Evolutionary conservation across 805 yeast genomes (phyloP), one percentile per base, ranked within the genome.

Genomic region (Torulaspora quercuum): DNA sequence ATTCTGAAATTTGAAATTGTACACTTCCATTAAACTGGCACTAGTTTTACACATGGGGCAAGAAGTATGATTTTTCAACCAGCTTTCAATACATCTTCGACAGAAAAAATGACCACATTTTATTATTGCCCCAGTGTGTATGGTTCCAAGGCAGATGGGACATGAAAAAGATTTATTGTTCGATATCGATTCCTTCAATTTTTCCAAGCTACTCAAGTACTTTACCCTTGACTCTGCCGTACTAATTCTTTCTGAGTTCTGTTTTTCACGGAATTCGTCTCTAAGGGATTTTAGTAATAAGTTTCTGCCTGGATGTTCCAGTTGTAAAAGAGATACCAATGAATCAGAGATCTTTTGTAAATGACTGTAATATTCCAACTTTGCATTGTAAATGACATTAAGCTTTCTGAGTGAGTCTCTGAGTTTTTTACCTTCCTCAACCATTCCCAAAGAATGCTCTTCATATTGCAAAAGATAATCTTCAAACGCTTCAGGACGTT

Each of bases 81-180:
- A 92, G 37, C 70, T 78, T 12, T 64, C 70, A 23, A 92, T 66
- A 58, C 98, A 92, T 1, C 75, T 83, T 39, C 76, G 74, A 57
- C 98, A 92, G 55, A 82, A 92, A 48, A 78, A 79, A 61, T 92
- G 98, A 0, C 97, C 97, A 69, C 98, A 92, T 7, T 78, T 78
- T 0, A 95, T 82, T 38, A 92, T 65, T 0, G 92, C 73, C 0
- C 98, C 98, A 25, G 78, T 68, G 3, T 74, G 67, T 33, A 88
- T 85, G 1, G 73, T 56, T 3, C 78, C 71, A 13, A 82, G 75
- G 57, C 98, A 92, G 42, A 92, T 89, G 20, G 80, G 73, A 59
- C 98, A 92, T 12, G 71, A 60, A 25, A 55, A 55, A 7, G 49
- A 48, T 12, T 62, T 61, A 6, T 57, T 56, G 6, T 57, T 62